Evolutionary conservation across 805 yeast species (phyloP).

Genomic region (Metschnikowia sp.): DNA sequence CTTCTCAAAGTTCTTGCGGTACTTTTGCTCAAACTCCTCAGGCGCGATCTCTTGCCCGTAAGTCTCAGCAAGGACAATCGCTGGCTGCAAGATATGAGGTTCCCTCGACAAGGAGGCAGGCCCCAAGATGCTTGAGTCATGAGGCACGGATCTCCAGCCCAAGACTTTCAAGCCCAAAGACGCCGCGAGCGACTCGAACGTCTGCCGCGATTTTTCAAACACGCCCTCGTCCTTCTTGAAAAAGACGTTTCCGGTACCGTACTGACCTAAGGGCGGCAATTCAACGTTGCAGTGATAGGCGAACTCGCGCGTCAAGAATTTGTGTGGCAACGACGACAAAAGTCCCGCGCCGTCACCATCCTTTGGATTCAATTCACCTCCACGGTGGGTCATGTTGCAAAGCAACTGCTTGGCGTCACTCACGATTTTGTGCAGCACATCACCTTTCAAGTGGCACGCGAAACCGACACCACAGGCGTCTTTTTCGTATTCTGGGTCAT

Average conservation of each 20-base stretch:
- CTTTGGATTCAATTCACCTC: constrained; percentile 95
- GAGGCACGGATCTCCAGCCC: constrained; percentile 95
- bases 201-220: constrained; percentile 63
- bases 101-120: constrained; percentile 94
- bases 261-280: constrained; percentile 78
- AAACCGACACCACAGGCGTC: constrained; percentile 99
- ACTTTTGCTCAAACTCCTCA: constrained; percentile 53
- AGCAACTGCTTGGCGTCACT: constrained; percentile 83
- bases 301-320: constrained; percentile 81
- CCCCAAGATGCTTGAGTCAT: constrained; percentile 89
- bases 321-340: constrained; percentile 87
- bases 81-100: constrained; percentile 89
- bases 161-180: constrained; percentile 76
- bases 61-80: constrained; percentile 59
- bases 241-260: constrained; percentile 92
- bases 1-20: constrained; percentile 70
- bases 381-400: constrained; percentile 98
- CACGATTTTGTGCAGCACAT: constrained; percentile 83
- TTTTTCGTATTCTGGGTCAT: constrained; percentile 89
- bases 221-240: constrained; percentile 83
- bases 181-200: constrained; percentile 78
- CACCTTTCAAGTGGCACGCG: constrained; percentile 90
- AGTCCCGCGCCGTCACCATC: constrained; percentile 99
- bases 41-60: constrained; percentile 31
- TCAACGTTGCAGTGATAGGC: constrained; percentile 61